Base-by-base conservation (phyloP, 2,329 filamentous ascomycete genomes). In the Tolypocladium sp. region DNA sequence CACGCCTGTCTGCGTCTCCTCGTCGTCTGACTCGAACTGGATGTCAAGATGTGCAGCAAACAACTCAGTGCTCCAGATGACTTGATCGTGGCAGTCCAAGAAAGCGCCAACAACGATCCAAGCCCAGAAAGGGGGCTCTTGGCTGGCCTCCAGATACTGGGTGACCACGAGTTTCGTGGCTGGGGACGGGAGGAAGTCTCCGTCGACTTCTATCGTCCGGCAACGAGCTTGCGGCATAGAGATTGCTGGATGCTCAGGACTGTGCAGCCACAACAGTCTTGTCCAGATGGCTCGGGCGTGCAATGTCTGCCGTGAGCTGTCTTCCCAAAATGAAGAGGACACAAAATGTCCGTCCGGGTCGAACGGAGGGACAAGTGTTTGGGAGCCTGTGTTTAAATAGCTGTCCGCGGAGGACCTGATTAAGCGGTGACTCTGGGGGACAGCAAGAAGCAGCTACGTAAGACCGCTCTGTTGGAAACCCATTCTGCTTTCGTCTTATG, bases 91-190 rank as follows among this genome's bases (percentile, higher is more conserved):
- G 1, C 62, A 58, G 69, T 82, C 77, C 67, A 78, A 80, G 57
- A 81, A 82, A 1, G 74, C 74, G 0, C 73, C 79, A 17, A 79
- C 70, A 27, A 79, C 70, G 54, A 82, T 71, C 73, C 74, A 80
- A 20, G 75, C 78, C 76, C 77, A 81, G 60, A 65, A 72, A 0
- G 67, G 69, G 3, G 68, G 65, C 30, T 70, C 66, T 2, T 65
- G 67, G 20, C 69, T 70, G 10, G 68, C 61, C 56, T 73, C 64
- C 52, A 77, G 64, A 58, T 75, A 69, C 63, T 80, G 78, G 22
- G 74, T 78, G 56, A 81, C 71, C 62, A 77, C 63, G 35, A 80
- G 71, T 60, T 76, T 78, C 3, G 72, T 74, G 15, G 79, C 79
- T 3, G 79, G 76, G 52, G 68, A 65, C 3, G 79, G 79, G 22